Conservation (phyloP, 2,329 filamentous ascomycete genomes). For the Leptosphaerulina australis region DNA sequence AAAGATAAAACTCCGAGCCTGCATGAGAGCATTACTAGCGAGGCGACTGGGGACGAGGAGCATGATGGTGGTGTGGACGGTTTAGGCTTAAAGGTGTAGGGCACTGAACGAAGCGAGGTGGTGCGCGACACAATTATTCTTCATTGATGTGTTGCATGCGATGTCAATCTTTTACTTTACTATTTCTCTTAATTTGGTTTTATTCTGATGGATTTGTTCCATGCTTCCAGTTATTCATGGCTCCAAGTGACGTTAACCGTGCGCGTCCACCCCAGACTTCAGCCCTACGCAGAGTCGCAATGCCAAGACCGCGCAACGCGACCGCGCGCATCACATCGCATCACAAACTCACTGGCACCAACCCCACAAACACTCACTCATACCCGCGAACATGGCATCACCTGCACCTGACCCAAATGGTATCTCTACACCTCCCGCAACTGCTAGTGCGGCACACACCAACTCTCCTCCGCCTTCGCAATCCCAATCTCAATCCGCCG, state of each 20-base stretch:
- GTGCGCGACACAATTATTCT: no score
- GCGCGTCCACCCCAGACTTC: slow-evolving; percentile 23
- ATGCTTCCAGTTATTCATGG: no score
- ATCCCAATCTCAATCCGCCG: slow-evolving; percentile 27
- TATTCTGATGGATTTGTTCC: neutral
- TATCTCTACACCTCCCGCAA: slow-evolving; percentile 48
- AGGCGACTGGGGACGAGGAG: slow-evolving; percentile 47
- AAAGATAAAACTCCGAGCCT: slow-evolving; percentile 55
- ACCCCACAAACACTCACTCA: slow-evolving; percentile 6
- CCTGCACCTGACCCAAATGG: slow-evolving; percentile 47
- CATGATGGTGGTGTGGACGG: slow-evolving; percentile 43
- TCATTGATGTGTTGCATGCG: neutral
- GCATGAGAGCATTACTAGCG: slow-evolving; percentile 54
- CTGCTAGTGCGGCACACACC: slow-evolving; percentile 37
- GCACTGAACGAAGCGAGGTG: no score
- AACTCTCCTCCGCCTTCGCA: slow-evolving; percentile 42
- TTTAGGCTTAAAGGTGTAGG: slow-evolving; percentile 21
- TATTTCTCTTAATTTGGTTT: neutral
- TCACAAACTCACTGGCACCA: slow-evolving; percentile 6
- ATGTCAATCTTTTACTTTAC: neutral
- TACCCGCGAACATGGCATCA: slow-evolving; percentile 46
- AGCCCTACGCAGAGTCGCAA: slow-evolving; percentile 23
- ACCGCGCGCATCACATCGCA: neutral
- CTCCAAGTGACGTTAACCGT: neutral
- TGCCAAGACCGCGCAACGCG: slow-evolving; percentile 15